Conservation (phyloP, 441 rosid genomes). For the Adansonia rubrostipa region DNA sequence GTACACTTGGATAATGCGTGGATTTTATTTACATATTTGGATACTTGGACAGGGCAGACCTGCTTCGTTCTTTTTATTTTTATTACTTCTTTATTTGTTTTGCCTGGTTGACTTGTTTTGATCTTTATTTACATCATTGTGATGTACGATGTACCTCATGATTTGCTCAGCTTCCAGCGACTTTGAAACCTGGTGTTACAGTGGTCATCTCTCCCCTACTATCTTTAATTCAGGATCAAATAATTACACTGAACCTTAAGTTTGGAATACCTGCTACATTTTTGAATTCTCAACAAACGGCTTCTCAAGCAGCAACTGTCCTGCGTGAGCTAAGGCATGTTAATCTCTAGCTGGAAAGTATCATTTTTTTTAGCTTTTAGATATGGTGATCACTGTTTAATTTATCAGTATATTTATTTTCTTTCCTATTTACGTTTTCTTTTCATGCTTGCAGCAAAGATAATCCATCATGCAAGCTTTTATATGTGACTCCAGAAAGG, state of each 20-base stretch:
- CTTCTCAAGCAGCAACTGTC: slow-evolving; percentile 81
- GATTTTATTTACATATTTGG: not conserved
- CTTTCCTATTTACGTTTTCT: slow-evolving; percentile 18
- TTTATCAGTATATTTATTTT: not conserved
- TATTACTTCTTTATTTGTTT: not conserved
- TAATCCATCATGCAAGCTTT: slow-evolving; percentile 82
- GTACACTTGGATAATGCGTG: not conserved
- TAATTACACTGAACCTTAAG: slow-evolving; percentile 79
- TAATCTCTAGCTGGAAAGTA: not conserved
- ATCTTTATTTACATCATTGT: slow-evolving; percentile 20
- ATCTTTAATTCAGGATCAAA: slow-evolving; percentile 94
- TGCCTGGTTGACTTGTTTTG: slow-evolving; percentile 1
- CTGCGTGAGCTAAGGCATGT: slow-evolving; percentile 82
- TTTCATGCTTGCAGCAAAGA: slow-evolving; percentile 52
- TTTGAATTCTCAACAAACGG: slow-evolving; percentile 86
- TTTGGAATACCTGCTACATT: slow-evolving; percentile 87
- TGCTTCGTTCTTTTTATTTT: not conserved
- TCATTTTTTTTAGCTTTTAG: not conserved
- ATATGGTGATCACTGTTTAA: not conserved
- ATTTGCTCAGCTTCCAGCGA: slow-evolving; percentile 80
- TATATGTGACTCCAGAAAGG: slow-evolving; percentile 93
- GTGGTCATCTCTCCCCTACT: slow-evolving; percentile 89
- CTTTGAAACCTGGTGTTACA: slow-evolving; percentile 83
- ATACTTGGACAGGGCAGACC: not conserved
- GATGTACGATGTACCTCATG: slow-evolving; percentile 12